Base-by-base conservation (phyloP, 2,329 filamentous ascomycete species). In the Ophiostoma himal-ulmi region DNA sequence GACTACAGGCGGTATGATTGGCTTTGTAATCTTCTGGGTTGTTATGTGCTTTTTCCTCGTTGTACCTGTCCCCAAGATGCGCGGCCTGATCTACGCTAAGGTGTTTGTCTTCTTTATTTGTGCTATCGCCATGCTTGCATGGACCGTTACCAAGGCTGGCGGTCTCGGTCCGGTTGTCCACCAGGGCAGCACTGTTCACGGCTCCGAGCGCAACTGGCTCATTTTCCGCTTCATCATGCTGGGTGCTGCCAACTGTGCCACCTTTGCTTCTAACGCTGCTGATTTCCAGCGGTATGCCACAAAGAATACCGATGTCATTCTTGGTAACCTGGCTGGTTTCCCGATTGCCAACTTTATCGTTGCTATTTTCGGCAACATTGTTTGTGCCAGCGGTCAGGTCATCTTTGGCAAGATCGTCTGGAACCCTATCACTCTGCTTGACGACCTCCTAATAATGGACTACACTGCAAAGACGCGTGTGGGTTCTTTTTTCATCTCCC, bases 221-320 rank as follows among this genome's bases (percentile, higher is more conserved):
- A 74, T 81, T 5, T 73, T 79, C 48, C 77, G 77, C 30, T 80
- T 80, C 75, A 72, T 82, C 68, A 75, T 79, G 36, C 74, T 81
- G 13, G 78, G 78, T 62, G 74, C 78, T 20, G 76, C 78, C 48
- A 78, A 78, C 71, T 78, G 77, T 60, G 77, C 77, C 8, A 81
- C 78, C 5, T 81, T 77, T 74, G 79, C 76, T n/a, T 78, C 76
- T 54, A 81, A 81, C 72, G 80, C 80, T 3, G 78, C 80, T 0
- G 81, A 83, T 73, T 79, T 82, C 64, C 81, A 82, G 71, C 76
- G 82, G 20, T 83, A 83, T 72, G 79, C 81, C 0, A 74, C 69
- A 0, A 78, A 77, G 60, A 79, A 80, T 1, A 79, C 77, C 11
- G 81, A 83, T 71, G 78, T 80, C 1, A 76, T 83, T 22, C 39